Conservation (phyloP, 768 basidiomycete genomes). For the Hericium erinaceus region DNA sequence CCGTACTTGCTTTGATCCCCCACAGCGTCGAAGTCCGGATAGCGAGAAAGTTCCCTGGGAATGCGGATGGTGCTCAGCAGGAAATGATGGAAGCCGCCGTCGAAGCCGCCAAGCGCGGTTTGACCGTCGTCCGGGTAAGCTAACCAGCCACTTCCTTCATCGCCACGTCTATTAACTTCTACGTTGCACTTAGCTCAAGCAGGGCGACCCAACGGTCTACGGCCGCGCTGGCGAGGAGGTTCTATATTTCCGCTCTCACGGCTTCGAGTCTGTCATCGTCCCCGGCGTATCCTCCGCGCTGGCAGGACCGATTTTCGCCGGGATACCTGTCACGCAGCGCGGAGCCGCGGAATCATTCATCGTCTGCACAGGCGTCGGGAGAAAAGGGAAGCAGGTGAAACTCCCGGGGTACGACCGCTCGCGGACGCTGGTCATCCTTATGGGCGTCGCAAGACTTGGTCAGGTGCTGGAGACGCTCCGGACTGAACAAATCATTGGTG, state of each 20-base stretch:
- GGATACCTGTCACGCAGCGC: constrained; percentile 91
- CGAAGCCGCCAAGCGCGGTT: constrained; percentile 67
- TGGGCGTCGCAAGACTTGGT: constrained; percentile 86
- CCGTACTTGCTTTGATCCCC: constrained; percentile 81
- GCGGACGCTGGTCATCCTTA: constrained; percentile 77
- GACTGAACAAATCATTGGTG: not conserved
- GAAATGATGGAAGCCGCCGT: constrained; percentile 93
- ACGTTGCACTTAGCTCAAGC: constrained; percentile 62
- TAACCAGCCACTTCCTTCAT: not conserved
- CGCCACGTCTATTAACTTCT: not conserved
- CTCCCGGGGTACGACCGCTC: constrained; percentile 84
- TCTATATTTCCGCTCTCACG: constrained; percentile 79
- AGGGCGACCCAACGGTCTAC: constrained; percentile 94
- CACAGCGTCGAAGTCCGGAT: constrained; percentile 65
- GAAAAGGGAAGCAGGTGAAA: constrained; percentile 70
- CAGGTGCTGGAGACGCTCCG: constrained; percentile 60
- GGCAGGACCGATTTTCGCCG: constrained; percentile 81
- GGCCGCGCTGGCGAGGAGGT: constrained; percentile 94
- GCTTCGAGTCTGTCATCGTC: constrained; percentile 75
- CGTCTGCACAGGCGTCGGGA: constrained; percentile 91
- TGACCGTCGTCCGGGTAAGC: constrained; percentile 81
- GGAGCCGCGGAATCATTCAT: constrained; percentile 86
- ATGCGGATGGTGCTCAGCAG: constrained; percentile 87
- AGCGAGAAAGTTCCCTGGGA: constrained; percentile 95
- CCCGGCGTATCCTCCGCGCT: constrained; percentile 89